A percentile compares a stretch with the other conserved stretches of the same genome.
These are phyloP conservation scores for Naumovozyma dairenensis DNA, from an alignment of 805 yeast species.

Conservation along the genomic window DNA sequence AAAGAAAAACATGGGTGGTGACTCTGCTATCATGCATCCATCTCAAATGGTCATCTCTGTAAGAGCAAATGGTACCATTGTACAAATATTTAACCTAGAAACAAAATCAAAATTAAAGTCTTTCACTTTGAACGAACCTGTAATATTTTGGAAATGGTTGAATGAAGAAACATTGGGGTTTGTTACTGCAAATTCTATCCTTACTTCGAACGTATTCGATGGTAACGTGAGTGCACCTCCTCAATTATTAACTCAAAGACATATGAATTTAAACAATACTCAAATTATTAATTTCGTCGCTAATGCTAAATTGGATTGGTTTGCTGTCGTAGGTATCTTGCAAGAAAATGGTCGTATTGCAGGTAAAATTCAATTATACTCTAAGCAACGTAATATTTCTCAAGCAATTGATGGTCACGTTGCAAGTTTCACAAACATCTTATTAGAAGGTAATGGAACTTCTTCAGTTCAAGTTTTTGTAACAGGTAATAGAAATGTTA, in stretches of 20 bases:
- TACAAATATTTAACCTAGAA: constrained; percentile 85
- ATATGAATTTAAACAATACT: constrained; percentile 62
- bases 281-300: constrained; percentile 88
- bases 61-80: constrained; percentile 92
- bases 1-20: constrained; percentile 93
- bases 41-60: constrained; percentile 78
- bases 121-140: constrained; percentile 76
- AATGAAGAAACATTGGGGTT: constrained; percentile 64
- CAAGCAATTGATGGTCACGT: constrained; percentile 98
- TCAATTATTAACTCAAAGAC: constrained; percentile 68
- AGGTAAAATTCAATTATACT: constrained; percentile 89
- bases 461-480: constrained; percentile 76
- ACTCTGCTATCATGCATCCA: constrained; percentile 95
- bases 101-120: constrained; percentile 85
- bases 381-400: constrained; percentile 81
- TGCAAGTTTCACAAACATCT: constrained; percentile 72
- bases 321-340: constrained; percentile 88
- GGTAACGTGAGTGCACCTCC: constrained; percentile 75
- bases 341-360: constrained; percentile 91
- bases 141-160: constrained; percentile 94
- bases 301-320: constrained; percentile 78
- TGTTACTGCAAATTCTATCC: constrained; percentile 67
- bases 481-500: constrained; percentile 80
- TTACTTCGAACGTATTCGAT: constrained; percentile 77
- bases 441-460: constrained; percentile 60